Evolutionary conservation across 2,329 filamentous ascomycete species (phyloP), one percentile per base, ranked within the genome.

Genomic region (Monilinia aucupariae): DNA sequence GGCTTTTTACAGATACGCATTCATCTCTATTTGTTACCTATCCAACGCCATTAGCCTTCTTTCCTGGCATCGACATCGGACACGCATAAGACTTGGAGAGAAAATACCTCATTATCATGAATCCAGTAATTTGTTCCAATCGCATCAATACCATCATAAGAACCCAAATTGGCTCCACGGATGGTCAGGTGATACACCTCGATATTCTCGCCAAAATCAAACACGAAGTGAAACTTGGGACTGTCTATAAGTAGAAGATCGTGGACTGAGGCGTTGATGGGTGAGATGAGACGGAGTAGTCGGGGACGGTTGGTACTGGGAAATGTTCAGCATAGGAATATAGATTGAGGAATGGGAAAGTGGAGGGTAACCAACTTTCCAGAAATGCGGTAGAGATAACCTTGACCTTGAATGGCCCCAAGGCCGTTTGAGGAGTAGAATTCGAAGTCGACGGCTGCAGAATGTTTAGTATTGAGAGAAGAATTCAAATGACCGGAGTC

Each of bases 351-450:
- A 54, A 13, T 48, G 15, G 12, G 13, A 34, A 73, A 73, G 69
- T 82, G 41, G 17, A 43, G 13, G 10, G 1, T 34, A 13, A 50
- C 52, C 49, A 10, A 62, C 60, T 62, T 62, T 49, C 60, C 52
- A 13, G 25, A 34, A 15, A 56, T 50, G 17, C 60, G 78, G 67
- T 79, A 79, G 56, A 77, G 71, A 69, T 81, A 83, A 25, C 81
- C 81, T 54, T 77, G 76, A 13, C 81, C 81, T 70, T 83, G 81
- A 34, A 83, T 74, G 20, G 81, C 80, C 55, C 81, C 81, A 62
- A 77, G 75, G 22, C 78, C 79, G 7, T 77, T 82, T 47, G 77
- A 78, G 47, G 79, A 82, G 71, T 81, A 82, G 62, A 84, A 66
- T 68, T 84, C 81, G 58, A 84, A 82, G 67, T 83, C 80, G 58